Conservation (phyloP, 768 basidiomycete genomes). For the Tubosaeta sp. region DNA sequence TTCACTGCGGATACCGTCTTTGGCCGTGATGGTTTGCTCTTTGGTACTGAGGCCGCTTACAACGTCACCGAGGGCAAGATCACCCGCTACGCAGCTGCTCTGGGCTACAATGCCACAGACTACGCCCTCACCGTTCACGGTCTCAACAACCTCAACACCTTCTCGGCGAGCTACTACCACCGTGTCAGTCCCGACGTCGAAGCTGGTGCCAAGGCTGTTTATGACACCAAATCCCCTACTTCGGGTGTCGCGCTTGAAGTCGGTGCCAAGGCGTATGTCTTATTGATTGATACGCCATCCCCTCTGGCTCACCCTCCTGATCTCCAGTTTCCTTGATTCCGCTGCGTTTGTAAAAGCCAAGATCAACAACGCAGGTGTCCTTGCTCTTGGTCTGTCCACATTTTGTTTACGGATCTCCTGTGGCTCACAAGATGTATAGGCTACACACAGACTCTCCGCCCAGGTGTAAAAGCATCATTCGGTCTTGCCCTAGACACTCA, state of each 20-base stretch:
- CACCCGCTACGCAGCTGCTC: slow-evolving; percentile 85
- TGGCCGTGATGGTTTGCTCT: slow-evolving; percentile 95
- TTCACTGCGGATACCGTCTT: slow-evolving; percentile 95
- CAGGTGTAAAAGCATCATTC: slow-evolving; percentile 88
- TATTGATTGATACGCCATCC: neutral
- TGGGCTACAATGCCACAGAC: slow-evolving; percentile 95
- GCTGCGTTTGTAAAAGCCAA: slow-evolving; percentile 96
- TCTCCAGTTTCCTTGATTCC: slow-evolving; percentile 68
- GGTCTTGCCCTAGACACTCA: slow-evolving; percentile 95
- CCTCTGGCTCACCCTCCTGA: neutral
- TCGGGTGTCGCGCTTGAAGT: slow-evolving; percentile 89
- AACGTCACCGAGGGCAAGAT: slow-evolving; percentile 93
- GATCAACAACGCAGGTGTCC: slow-evolving; percentile 94
- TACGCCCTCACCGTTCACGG: slow-evolving; percentile 93
- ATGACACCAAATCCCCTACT: slow-evolving; percentile 88
- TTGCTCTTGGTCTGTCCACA: slow-evolving; percentile 61
- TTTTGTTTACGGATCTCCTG: neutral
- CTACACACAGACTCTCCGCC: slow-evolving; percentile 91
- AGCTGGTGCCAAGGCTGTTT: slow-evolving; percentile 94
- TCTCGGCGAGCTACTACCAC: slow-evolving; percentile 98
- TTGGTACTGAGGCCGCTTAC: slow-evolving; percentile 95
- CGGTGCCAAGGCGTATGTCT: slow-evolving; percentile 85
- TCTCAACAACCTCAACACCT: slow-evolving; percentile 90
- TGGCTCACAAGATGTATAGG: slow-evolving; percentile 37
- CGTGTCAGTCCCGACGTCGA: slow-evolving; percentile 87